These are phyloP conservation scores for Pichia sp. DNA, from an alignment of 1,139 yeast species.

Conservation along the genomic window DNA sequence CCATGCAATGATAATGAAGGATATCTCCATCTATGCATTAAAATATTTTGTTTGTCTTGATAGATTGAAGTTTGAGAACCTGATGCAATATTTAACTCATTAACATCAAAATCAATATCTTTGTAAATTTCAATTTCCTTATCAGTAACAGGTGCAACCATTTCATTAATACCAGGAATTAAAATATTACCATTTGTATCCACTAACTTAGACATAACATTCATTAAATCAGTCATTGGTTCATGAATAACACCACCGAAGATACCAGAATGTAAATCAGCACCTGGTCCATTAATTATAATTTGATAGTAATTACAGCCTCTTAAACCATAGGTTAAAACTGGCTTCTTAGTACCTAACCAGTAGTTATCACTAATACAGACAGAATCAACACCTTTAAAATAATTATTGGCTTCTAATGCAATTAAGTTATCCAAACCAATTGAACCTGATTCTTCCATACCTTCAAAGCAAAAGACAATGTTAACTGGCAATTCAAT, in stretches of 20 bases:
- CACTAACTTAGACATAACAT: slow-evolving; percentile 70
- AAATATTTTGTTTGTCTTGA: slow-evolving; percentile 69
- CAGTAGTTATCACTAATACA: slow-evolving; percentile 97
- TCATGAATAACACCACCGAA: slow-evolving; percentile 97
- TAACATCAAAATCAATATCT: slow-evolving; percentile 74
- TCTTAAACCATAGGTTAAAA: slow-evolving; percentile 92
- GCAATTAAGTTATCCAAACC: slow-evolving; percentile 83
- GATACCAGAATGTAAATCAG: slow-evolving; percentile 95
- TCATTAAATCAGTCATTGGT: slow-evolving; percentile 91
- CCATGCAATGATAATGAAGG: slow-evolving; percentile 96
- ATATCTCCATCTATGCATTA: slow-evolving; percentile 98
- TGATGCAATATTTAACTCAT: slow-evolving; percentile 79
- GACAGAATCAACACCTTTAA: slow-evolving; percentile 85
- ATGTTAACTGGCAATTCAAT: slow-evolving; percentile 90
- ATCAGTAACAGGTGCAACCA: slow-evolving; percentile 90
- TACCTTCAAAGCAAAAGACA: slow-evolving; percentile 92
- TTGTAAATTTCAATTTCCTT: slow-evolving; percentile 76
- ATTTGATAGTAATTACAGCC: slow-evolving; percentile 93
- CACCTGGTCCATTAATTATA: slow-evolving; percentile 81
- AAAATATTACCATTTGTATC: slow-evolving; percentile 73
- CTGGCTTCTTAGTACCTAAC: slow-evolving; percentile 96
- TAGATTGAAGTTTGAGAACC: slow-evolving; percentile 82
- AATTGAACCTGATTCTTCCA: slow-evolving; percentile 96
- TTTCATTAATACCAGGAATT: slow-evolving; percentile 83
- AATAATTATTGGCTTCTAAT: slow-evolving; percentile 69